Evolutionary conservation across 371 early-diverging fungal species (phyloP).

Genomic region (Cokeromyces recurvatus): DNA sequence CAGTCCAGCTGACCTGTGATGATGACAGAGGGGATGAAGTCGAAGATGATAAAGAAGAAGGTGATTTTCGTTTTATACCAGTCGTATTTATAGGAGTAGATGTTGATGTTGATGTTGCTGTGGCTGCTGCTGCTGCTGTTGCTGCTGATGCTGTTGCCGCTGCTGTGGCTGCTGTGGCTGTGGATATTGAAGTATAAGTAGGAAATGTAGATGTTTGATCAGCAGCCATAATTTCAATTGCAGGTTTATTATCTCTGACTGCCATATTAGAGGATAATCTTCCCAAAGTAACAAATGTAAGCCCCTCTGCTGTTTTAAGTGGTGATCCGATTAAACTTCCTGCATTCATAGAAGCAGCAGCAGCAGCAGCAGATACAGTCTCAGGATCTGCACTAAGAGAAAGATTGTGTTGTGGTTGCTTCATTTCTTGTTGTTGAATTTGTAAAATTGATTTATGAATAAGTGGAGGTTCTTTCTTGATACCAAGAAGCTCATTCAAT

Average conservation of each 20-base stretch:
- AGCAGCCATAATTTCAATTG: constrained; percentile 31
- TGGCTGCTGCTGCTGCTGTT: background rate
- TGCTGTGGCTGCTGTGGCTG: too few relatives aligned
- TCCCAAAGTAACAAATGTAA: constrained; percentile 48
- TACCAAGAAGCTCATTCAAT: constrained; percentile 1
- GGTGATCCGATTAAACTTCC: constrained; percentile 41
- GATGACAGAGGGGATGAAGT: background rate
- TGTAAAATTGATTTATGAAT: constrained; percentile 1
- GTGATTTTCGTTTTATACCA: background rate
- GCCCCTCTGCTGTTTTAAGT: constrained; percentile 36
- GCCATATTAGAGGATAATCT: constrained; percentile 38
- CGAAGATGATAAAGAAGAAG: background rate
- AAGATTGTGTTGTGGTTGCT: background rate
- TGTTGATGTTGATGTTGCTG: constrained; percentile 8
- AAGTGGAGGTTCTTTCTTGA: background rate
- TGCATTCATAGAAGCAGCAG: constrained; percentile 44
- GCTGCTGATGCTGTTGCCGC: background rate
- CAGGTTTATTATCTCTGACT: constrained; percentile 28
- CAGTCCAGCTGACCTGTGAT: constrained; percentile 48
- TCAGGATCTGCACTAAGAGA: background rate
- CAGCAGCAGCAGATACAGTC: constrained; percentile 24
- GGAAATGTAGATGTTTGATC: constrained; percentile 19
- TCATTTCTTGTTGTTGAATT: background rate
- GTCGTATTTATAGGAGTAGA: constrained; percentile 2
- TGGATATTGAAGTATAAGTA: too few relatives aligned